Evolutionary conservation across 805 yeast genomes (phyloP), one percentile per base, ranked within the genome.

Genomic region (Monosporozyma solicola): DNA sequence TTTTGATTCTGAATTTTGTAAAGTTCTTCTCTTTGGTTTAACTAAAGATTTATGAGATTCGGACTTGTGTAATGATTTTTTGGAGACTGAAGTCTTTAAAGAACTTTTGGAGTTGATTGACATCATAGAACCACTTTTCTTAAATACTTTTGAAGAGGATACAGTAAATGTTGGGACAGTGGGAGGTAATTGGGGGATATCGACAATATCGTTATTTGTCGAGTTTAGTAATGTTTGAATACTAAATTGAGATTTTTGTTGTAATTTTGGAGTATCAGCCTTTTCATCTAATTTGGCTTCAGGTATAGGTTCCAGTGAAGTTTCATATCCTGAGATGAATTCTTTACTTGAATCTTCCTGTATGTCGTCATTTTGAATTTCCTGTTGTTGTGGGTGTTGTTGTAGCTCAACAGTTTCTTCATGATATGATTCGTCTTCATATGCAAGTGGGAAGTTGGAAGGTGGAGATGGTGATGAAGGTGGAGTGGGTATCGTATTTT

Each of bases 221-320:
- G 35, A 27, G 13, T 57, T 54, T 22, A 54, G 47, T 44, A 65
- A 50, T 16, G 62, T 54, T 6, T 62, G 61, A 10, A 60, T 57
- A 46, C 69, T 65, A 44, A 67, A 67, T 49, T 66, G 67, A 5
- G 71, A 61, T 47, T 65, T 66, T 50, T 66, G 69, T 27, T 52
- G 15, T 8, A 67, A 44, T 41, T 52, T 61, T 20, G 71, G 70
- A 13, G 70, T 64, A 24, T 53, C 51, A 7, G 54, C 50, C n/a
- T 53, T 56, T 24, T 51, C 54, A 32, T 47, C 49, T 16, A 32
- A 27, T 16, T 53, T 50, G 27, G 10, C 16, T 11, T 24, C 33
- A 5, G 45, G 48, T 16, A 27, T 31, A 11, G 41, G 13, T 32
- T 32, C 6, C 13, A 22, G 11, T 1, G 41, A 43, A 33, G 7